Evolutionary conservation across 1,139 yeast genomes (phyloP).

Genomic region (Debaryomyces coudertii): DNA sequence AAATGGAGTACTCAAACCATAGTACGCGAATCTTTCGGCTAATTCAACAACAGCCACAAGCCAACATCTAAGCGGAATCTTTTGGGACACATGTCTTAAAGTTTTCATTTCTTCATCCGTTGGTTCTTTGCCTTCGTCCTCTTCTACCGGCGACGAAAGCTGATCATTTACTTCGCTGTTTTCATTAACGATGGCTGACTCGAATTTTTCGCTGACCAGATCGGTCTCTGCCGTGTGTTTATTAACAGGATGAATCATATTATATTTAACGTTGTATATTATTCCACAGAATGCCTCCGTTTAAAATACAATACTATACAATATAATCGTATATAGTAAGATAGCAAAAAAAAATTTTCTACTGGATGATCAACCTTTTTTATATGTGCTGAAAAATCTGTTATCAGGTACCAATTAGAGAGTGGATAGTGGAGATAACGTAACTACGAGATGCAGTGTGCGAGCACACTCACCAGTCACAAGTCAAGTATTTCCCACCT

Average conservation of each 20-base stretch:
- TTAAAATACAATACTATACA: background rate
- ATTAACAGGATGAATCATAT: background rate
- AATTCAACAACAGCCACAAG: conserved; percentile 78
- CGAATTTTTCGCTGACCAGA: background rate
- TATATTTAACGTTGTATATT: background rate
- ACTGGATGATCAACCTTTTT: background rate
- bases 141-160: conserved; percentile 7
- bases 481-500: background rate
- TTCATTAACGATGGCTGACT: background rate
- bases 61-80: conserved; percentile 57
- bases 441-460: background rate
- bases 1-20: conserved; percentile 76
- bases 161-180: conserved; percentile 1
- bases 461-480: background rate
- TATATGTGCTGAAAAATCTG: background rate
- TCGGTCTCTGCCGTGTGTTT: background rate
- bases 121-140: conserved; percentile 37
- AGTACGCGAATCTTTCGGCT: conserved; percentile 83
- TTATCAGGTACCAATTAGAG: background rate
- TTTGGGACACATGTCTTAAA: conserved; percentile 45
- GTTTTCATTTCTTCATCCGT: conserved; percentile 43
- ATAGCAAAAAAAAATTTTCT: background rate
- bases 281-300: background rate
- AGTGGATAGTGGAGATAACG: conserved; percentile 3
- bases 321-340: background rate